Conservation (phyloP, 225 moss, liverwort and hornwort species). For the Polytrichum commune region DNA sequence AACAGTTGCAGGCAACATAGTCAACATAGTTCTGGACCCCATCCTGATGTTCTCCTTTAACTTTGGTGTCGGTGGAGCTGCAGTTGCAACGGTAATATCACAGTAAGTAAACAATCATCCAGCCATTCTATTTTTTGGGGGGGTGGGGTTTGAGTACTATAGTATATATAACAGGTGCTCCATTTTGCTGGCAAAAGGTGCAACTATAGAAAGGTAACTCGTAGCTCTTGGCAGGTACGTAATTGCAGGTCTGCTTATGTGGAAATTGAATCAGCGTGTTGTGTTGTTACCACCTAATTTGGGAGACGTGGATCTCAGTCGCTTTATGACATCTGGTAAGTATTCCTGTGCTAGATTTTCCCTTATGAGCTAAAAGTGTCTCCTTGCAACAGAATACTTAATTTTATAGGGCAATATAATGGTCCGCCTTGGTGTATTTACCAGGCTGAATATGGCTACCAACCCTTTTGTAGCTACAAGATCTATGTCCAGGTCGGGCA, state of each 20-base stretch:
- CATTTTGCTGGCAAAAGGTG: too few relatives aligned
- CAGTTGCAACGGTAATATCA: slow-evolving; percentile 51
- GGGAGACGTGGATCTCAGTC: slow-evolving; percentile 55
- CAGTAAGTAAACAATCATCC: slow-evolving; percentile 30
- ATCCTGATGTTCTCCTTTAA: slow-evolving; percentile 52
- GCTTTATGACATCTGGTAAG: slow-evolving; percentile 76
- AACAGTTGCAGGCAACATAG: slow-evolving; percentile 45
- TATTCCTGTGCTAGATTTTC: too few relatives aligned
- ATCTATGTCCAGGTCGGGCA: too few relatives aligned
- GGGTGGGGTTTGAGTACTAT: too few relatives aligned
- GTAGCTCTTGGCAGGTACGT: slow-evolving; percentile 58
- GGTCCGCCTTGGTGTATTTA: too few relatives aligned
- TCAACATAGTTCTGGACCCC: slow-evolving; percentile 50
- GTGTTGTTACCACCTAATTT: slow-evolving; percentile 54
- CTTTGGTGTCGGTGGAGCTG: slow-evolving; percentile 50
- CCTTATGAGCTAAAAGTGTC: too few relatives aligned
- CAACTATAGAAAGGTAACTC: neutral
- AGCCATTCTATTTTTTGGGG: neutral
- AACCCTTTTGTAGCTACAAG: too few relatives aligned
- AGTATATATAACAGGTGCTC: too few relatives aligned
- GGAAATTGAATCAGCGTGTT: slow-evolving; percentile 65
- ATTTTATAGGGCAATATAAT: too few relatives aligned
- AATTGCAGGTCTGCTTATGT: slow-evolving; percentile 77
- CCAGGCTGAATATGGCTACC: too few relatives aligned
- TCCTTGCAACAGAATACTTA: too few relatives aligned